These are phyloP conservation scores for Curvularia spicifera DNA, from an alignment of 2,329 filamentous ascomycete genomes.

Conservation along the genomic window DNA sequence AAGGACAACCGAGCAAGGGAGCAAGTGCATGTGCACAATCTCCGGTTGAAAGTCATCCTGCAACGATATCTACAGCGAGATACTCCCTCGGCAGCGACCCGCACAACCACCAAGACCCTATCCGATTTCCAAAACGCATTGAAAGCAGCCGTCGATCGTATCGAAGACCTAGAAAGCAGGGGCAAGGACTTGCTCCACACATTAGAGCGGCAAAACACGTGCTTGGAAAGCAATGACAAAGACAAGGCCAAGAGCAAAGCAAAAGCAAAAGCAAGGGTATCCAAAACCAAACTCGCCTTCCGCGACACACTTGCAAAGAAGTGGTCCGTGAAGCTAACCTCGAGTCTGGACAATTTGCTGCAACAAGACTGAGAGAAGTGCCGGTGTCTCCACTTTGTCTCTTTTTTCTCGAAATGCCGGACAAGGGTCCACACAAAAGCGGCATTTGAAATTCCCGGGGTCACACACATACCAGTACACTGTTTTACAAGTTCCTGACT, in stretches of 20 bases:
- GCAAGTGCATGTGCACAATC: conserved; percentile 23
- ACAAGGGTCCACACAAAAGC: too few relatives aligned
- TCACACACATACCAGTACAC: too few relatives aligned
- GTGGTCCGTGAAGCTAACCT: not conserved
- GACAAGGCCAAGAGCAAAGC: not conserved
- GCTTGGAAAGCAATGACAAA: conserved; percentile 7
- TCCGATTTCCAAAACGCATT: conserved; percentile 22
- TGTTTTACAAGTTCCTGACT: not conserved
- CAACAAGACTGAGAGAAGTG: not conserved
- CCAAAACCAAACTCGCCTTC: conserved; percentile 11
- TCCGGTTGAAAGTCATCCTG: conserved; percentile 20
- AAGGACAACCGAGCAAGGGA: conserved; percentile 28
- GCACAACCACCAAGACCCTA: conserved; percentile 6
- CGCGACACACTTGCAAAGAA: not conserved
- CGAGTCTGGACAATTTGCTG: not conserved
- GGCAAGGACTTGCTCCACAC: conserved; percentile 21
- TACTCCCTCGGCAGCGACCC: not conserved
- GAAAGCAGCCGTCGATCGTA: conserved; percentile 16
- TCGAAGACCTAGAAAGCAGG: conserved; percentile 25
- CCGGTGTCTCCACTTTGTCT: too few relatives aligned
- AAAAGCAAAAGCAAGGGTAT: conserved; percentile 4
- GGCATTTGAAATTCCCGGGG: too few relatives aligned
- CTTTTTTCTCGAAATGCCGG: too few relatives aligned
- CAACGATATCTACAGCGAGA: conserved; percentile 3
- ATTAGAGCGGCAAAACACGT: conserved; percentile 8